A percentile compares a stretch with the other conserved stretches of the same genome.
phyloP scores from a whole-genome alignment of 306 rosid species.

The Trifolium dubium region DNA sequence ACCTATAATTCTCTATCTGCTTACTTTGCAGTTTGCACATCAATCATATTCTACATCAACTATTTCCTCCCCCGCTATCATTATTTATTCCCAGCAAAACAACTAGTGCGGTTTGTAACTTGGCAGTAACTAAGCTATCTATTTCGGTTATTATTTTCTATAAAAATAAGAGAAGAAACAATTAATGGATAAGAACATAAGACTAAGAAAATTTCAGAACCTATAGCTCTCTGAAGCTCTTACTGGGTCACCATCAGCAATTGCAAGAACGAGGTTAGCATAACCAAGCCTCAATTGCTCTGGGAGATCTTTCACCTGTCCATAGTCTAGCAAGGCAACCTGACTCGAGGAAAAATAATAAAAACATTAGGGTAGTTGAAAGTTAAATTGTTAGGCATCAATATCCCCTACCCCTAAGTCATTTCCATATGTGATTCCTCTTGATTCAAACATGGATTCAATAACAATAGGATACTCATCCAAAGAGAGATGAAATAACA shows the following conservation, averaged over 20 bases:
- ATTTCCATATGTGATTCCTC: slow-evolving; percentile 18
- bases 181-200: slow-evolving; percentile 16
- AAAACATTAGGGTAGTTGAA: slow-evolving; percentile 39
- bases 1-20: neutral
- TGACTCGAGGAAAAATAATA: slow-evolving; percentile 46
- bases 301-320: slow-evolving; percentile 99
- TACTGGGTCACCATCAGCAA: slow-evolving; percentile 77
- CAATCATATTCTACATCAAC: slow-evolving; percentile 32
- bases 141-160: slow-evolving; percentile 33
- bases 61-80: slow-evolving; percentile 14
- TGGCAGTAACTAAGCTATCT: slow-evolving; percentile 6
- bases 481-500: slow-evolving; percentile 22
- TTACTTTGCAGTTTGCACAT: slow-evolving; percentile 23
- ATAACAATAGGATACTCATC: slow-evolving; percentile 26
- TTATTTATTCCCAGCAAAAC: slow-evolving; percentile 26
- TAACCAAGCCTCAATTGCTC: slow-evolving; percentile 87
- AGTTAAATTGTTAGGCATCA: slow-evolving; percentile 31
- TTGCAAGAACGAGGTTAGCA: slow-evolving; percentile 86
- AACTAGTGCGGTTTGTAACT: slow-evolving; percentile 13
- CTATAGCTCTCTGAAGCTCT: slow-evolving; percentile 82
- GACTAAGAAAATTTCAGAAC: slow-evolving; percentile 46
- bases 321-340: slow-evolving; percentile 97
- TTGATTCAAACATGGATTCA: slow-evolving; percentile 24
- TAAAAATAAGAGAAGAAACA: slow-evolving; percentile 18
- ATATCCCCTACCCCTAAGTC: slow-evolving; percentile 1